Evolutionary conservation across 108 stramenopile species (phyloP).

Genomic region (Thalassiosira profunda): DNA sequence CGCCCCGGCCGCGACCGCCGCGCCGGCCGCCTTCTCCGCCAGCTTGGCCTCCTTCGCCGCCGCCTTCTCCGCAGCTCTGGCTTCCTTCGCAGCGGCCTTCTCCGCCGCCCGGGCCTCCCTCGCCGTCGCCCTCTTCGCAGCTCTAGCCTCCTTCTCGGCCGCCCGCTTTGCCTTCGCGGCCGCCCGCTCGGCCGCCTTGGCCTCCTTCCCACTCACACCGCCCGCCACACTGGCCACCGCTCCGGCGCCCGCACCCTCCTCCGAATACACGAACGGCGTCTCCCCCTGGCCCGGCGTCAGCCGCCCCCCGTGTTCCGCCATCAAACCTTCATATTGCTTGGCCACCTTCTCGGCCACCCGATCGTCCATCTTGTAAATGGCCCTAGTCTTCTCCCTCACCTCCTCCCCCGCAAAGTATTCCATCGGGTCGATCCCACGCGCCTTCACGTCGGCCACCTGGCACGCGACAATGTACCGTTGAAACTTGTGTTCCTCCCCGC

Average conservation of each 20-base stretch:
- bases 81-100: constrained; percentile 16
- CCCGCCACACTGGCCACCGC: constrained; percentile 1
- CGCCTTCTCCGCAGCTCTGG: constrained; percentile 22
- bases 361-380: constrained; percentile 50
- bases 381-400: constrained; percentile 39
- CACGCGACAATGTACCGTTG: constrained; percentile 71
- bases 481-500: constrained; percentile 4
- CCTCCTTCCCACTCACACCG: background rate
- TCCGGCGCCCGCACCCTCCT: background rate
- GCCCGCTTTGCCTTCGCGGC: constrained; percentile 48
- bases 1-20: constrained; percentile 37
- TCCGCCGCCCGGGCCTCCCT: constrained; percentile 27
- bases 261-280: constrained; percentile 29
- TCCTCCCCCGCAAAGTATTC: constrained; percentile 57
- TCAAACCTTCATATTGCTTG: constrained; percentile 41
- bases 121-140: constrained; percentile 34
- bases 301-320: constrained; percentile 37
- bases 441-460: constrained; percentile 76
- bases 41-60: constrained; percentile 35
- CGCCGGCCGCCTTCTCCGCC: constrained; percentile 27
- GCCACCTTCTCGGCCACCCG: constrained; percentile 36
- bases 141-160: constrained; percentile 24
- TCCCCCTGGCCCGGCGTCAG: constrained; percentile 38
- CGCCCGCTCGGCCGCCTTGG: too few species aligned
- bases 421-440: constrained; percentile 73